A percentile compares a stretch with the other conserved stretches of the same genome.
Evolutionary conservation across 1,284 basidiomycete species (phyloP).

Genomic region (Meira miltonrushii): DNA sequence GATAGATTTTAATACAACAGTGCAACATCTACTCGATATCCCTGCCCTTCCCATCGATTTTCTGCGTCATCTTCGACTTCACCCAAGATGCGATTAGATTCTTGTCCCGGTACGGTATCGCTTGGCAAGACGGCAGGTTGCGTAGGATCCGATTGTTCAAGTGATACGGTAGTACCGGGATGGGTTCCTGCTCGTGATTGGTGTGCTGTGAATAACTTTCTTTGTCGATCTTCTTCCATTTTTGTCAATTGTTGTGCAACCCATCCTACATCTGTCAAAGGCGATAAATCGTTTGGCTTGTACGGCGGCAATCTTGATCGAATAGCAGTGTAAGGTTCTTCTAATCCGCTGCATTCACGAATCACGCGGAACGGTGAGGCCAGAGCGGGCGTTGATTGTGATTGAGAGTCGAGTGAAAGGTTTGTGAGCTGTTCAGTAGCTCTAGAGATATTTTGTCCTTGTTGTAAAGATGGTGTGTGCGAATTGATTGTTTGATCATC

Average conservation of each 20-base stretch:
- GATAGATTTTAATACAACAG: slow-evolving; percentile 15
- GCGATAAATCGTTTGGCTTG: slow-evolving; percentile 74
- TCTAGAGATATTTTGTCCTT: neutral
- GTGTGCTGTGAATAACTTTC: slow-evolving; percentile 7
- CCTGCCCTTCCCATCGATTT: slow-evolving; percentile 23
- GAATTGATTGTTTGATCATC: neutral
- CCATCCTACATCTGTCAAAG: slow-evolving; percentile 81
- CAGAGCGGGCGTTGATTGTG: neutral
- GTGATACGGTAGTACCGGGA: neutral
- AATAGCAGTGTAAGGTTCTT: slow-evolving; percentile 77
- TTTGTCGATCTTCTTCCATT: slow-evolving; percentile 14
- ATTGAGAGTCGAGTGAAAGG: neutral
- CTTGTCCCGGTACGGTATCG: neutral
- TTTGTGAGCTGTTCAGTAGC: neutral
- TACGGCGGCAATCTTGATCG: slow-evolving; percentile 66
- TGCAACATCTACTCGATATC: slow-evolving; percentile 25
- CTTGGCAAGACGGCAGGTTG: neutral
- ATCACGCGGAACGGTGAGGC: slow-evolving; percentile 58
- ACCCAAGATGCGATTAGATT: neutral
- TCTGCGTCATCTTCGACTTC: slow-evolving; percentile 10
- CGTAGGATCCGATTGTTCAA: neutral
- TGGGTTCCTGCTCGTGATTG: neutral
- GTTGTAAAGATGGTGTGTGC: neutral
- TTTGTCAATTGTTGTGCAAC: slow-evolving; percentile 58
- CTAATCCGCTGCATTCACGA: slow-evolving; percentile 79